These are phyloP conservation scores for Camelina sativa DNA, from an alignment of 345 rosid species.

Conservation along the genomic window DNA sequence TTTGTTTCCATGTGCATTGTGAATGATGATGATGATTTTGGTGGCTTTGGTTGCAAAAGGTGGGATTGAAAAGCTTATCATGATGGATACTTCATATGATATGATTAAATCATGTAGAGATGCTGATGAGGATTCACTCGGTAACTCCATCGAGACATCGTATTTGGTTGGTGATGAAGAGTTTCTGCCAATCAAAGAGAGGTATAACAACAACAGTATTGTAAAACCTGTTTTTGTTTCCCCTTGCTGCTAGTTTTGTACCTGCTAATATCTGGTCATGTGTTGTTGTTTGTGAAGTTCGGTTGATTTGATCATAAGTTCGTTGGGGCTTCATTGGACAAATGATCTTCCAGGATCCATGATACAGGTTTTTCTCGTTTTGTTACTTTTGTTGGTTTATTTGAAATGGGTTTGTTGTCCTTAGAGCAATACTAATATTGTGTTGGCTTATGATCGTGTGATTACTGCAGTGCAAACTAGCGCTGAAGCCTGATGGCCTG, in stretches of 20 bases:
- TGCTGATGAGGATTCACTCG: conserved; percentile 43
- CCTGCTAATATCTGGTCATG: conserved; percentile 15
- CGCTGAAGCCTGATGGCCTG: conserved; percentile 98
- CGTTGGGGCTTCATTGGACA: conserved; percentile 98
- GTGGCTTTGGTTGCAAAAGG: conserved; percentile 51
- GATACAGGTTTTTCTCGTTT: conserved; percentile 70
- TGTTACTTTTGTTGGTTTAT: conserved; percentile 5
- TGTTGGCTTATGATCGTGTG: conserved; percentile 36
- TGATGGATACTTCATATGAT: conserved; percentile 93
- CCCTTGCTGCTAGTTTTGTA: not conserved
- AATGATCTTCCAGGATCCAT: conserved; percentile 99
- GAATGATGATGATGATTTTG: not conserved
- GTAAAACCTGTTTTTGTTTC: not conserved
- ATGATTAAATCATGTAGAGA: conserved; percentile 77
- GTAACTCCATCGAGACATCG: conserved; percentile 59
- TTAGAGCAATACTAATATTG: conserved; percentile 34
- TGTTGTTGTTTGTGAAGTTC: conserved; percentile 58
- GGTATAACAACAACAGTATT: conserved; percentile 45
- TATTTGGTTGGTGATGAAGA: conserved; percentile 93
- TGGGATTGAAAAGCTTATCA: conserved; percentile 78
- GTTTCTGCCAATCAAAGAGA: conserved; percentile 83
- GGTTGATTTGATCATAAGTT: conserved; percentile 84
- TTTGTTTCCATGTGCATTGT: not conserved
- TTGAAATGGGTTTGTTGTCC: conserved; percentile 6
- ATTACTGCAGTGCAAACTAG: conserved; percentile 78